Base-by-base conservation (phyloP, 2,329 filamentous ascomycete genomes). In the Stachybotrys elegans region DNA sequence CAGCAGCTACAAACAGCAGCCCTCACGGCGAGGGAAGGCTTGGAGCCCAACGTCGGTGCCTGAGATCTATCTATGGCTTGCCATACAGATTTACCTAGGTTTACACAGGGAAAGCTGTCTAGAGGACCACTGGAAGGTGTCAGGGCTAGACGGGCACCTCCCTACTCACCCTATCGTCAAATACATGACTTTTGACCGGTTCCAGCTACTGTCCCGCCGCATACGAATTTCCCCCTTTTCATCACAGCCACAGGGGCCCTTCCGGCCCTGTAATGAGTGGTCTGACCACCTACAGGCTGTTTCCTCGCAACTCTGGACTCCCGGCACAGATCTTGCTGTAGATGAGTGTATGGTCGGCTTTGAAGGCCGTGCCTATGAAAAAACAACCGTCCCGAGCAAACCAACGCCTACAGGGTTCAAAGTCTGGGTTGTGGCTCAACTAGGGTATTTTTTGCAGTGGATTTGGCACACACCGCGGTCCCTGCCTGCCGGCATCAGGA, bases 21-120 rank as follows among this genome's bases (percentile, higher is more conserved):
- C n/a, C n/a, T n/a, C n/a, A n/a, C n/a, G n/a, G n/a, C n/a, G n/a
- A n/a, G n/a, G n/a, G n/a, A n/a, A n/a, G n/a, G n/a, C n/a, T 7
- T 49, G 35, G 44, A 6, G 27, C 14, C 43, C 39, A 17, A 48
- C 42, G 21, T 44, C 36, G 22, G 19, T 31, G 17, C 16, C 29
- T 36, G 44, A 48, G 36, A 21, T 51, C 7, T 49, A 46, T 40
- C 7, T 49, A 9, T 49, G 35, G 44, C 22, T 51, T 44, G 40
- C 20, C 11, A 45, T 45, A 31, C 17, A 46, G 5, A 51, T 49
- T 45, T 48, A 46, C 40, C 39, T 49, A 27, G 32, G 47, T 22
- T 32, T 46, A 40, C 16, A 52, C 22, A 44, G 9, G 14, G 37
- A 48, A 43, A 40, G 14, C 11, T 12, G 16, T 16, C 22, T 48